Base-by-base conservation (phyloP, 2,329 filamentous ascomycete species). In the Torrubiella hemipterigena region DNA sequence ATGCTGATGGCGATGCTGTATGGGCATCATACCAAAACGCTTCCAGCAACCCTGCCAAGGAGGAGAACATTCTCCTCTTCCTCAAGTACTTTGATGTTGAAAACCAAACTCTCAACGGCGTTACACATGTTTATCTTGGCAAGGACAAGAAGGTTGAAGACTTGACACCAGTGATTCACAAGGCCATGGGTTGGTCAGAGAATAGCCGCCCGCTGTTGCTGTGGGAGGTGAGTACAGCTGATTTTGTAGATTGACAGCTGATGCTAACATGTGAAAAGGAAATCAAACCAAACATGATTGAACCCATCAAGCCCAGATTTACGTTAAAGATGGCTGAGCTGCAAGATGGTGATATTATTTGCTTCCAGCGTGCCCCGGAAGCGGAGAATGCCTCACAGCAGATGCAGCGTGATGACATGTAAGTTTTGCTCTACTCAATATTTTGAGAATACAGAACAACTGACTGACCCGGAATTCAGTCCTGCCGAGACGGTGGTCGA, bases 211-310 rank as follows among this genome's bases (percentile, higher is more conserved):
- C 4, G 71, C 59, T 2, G 22, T 51, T 67, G n/a, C 69, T 98
- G 15, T 96, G 78, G 61, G 91, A 98, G 59, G 70, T 73, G 57
- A 39, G 59, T 40, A 29, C 14, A 18, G 38, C 1, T 17, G 28
- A 22, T 14, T n/a, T 8, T 11, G 2, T 9, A 4, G n/a, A 10
- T 16, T 7, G 29, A 27, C 18, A 34, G 15, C 16, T 11, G 27
- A 31, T 19, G 30, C 27, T 28, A 37, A 43, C 42, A 22, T 21
- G 14, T 22, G 30, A 17, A 27, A 20, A 73, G 68, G 91, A 98
- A 62, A 96, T 98, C 58, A 98, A 96, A 58, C 86, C 87, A 31
- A 83, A 77, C 37, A 96, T 96, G 87, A 94, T 98, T 42, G 93
- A 98, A 50, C 69, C 73, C 6, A 80, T 98, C 64, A 96, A 95